Evolutionary conservation across 208 protist species (phyloP), one percentile per base, ranked within the genome.

Genomic region (Porcisia hertigi): DNA sequence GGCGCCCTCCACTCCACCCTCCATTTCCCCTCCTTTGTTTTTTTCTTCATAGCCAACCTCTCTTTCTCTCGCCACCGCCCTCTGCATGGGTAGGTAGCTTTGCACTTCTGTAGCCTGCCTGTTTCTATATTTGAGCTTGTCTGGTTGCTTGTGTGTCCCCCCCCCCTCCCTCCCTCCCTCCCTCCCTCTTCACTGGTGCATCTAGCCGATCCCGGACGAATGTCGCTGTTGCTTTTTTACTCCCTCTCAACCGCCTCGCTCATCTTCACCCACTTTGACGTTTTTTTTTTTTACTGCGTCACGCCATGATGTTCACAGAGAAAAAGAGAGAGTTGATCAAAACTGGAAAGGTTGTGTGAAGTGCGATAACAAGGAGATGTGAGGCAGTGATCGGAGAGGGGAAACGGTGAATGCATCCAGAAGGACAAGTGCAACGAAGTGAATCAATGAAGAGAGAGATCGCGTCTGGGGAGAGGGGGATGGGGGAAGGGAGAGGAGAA

Each of bases 51-150:
- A 30, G 30, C 30, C 30, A 30, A 30, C 30, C 30, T 30, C 30
- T 30, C 30, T 30, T 30, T 30, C 30, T 30, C 30, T 30, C 30
- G 30, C 30, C 14, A 23, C 57, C 7, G 7, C 57, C 14, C 57
- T 60, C 7, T 60, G 0, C 14, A 23, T 30, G 23, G 16, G 0
- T 60, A 30, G 16, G 20, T 60, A 23, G 20, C 57, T 25, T n/a
- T 60, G 57, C 25, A 36, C 57, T 25, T 34, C 16, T 14, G 43
- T 52, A 53, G 18, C 52, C 1, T 49, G 49, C 18, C 39, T 53
- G 18, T 70, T 70, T 70, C 23, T 52, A 55, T 70, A 36, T 67
- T n/a, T 60, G 16, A 30, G 30, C 30, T 60, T 60, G 5, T 60
- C 14, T 60, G 4, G 7, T 60, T 60, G 57, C 25, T 60, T 23